phyloP scores from a whole-genome alignment of 192 early-diverging fungal genomes.

The Coemansia sp. region DNA sequence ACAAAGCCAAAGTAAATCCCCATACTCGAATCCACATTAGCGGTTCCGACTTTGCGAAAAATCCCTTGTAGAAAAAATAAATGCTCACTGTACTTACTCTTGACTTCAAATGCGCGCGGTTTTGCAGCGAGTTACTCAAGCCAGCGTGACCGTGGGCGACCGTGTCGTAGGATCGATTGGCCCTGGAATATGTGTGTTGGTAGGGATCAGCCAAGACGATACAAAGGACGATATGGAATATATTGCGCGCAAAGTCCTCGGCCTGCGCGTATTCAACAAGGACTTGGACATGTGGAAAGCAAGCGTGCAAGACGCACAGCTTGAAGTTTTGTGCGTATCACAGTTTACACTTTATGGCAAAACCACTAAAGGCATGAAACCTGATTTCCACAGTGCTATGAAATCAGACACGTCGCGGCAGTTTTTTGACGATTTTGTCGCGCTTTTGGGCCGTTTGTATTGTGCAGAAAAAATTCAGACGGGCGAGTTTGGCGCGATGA shows the following conservation, averaged over 20 bases:
- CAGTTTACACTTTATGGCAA: conserved; percentile 93
- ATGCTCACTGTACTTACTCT: not conserved
- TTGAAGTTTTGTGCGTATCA: conserved; percentile 81
- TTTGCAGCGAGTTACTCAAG: conserved; percentile 61
- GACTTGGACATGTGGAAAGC: conserved; percentile 74
- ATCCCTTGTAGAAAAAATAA: conserved; percentile 4
- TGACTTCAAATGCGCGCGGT: conserved; percentile 59
- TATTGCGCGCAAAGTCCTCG: conserved; percentile 80
- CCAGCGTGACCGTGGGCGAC: conserved; percentile 69
- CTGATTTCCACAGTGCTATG: conserved; percentile 92
- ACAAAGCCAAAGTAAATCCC: no score
- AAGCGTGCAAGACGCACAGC: conserved; percentile 67
- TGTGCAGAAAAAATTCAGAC: conserved; percentile 65
- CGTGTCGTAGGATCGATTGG: conserved; percentile 75
- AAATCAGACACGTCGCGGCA: conserved; percentile 61
- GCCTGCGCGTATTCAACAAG: conserved; percentile 75
- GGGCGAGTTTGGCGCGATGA: conserved; percentile 95
- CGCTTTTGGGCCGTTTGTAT: conserved; percentile 62
- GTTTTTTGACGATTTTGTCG: conserved; percentile 76
- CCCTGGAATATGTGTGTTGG: conserved; percentile 72
- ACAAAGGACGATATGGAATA: conserved; percentile 76
- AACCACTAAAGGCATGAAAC: conserved; percentile 80
- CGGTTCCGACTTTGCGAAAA: no score
- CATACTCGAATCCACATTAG: no score
- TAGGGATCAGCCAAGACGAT: conserved; percentile 69